phyloP scores from a whole-genome alignment of 2,329 filamentous ascomycete genomes.

The Mariannaea elegans region DNA sequence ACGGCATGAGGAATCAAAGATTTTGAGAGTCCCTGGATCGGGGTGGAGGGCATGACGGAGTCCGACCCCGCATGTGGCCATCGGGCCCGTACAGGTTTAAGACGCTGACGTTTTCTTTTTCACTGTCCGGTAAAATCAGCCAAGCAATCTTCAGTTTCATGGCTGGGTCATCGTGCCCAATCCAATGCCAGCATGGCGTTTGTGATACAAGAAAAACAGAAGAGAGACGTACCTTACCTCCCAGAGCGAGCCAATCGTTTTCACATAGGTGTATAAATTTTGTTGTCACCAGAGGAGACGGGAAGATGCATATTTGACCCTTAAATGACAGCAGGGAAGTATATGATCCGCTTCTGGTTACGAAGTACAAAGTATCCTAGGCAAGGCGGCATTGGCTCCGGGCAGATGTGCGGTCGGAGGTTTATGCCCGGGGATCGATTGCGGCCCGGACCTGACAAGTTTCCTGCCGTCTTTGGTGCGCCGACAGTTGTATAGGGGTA shows the following conservation, averaged over 20 bases:
- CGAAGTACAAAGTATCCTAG: not conserved
- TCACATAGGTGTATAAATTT: slow-evolving; percentile 12
- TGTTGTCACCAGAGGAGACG: slow-evolving; percentile 12
- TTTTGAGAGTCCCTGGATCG: slow-evolving; percentile 13
- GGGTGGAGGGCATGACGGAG: slow-evolving; percentile 20
- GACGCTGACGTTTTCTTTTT: slow-evolving; percentile 3
- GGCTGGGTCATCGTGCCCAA: slow-evolving; percentile 1
- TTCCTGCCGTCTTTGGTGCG: slow-evolving; percentile 10
- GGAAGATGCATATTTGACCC: slow-evolving; percentile 25
- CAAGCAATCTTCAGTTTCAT: slow-evolving; percentile 24
- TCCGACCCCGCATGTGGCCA: slow-evolving; percentile 17
- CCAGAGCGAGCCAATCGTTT: slow-evolving; percentile 29
- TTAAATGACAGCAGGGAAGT: slow-evolving; percentile 36
- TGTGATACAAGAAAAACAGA: slow-evolving; percentile 13
- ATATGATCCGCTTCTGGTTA: not conserved
- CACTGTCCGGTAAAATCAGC: slow-evolving; percentile 23
- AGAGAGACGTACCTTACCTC: slow-evolving; percentile 1
- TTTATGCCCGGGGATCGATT: slow-evolving; percentile 30
- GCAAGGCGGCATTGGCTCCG: slow-evolving; percentile 30
- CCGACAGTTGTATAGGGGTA: not conserved
- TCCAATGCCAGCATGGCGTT: slow-evolving; percentile 17
- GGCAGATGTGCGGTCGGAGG: slow-evolving; percentile 32
- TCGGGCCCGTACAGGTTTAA: slow-evolving; percentile 27
- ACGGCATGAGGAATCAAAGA: not conserved
- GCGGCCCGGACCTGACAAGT: slow-evolving; percentile 18